These are phyloP conservation scores for Bipolaris cookei DNA, from an alignment of 2,329 filamentous ascomycete genomes.

Conservation along the genomic window DNA sequence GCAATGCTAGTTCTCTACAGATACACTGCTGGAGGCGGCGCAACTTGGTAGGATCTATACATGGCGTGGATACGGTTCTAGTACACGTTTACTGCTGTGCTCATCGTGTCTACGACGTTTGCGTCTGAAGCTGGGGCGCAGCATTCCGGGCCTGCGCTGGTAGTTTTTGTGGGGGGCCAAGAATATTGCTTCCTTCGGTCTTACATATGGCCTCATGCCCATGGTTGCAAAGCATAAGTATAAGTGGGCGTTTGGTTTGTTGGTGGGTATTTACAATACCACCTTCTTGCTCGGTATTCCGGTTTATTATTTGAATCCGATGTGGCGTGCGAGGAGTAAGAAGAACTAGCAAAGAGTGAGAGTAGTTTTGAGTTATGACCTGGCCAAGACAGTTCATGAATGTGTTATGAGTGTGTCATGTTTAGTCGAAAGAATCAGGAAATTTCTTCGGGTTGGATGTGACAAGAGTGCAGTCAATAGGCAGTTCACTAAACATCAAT, in stretches of 20 bases:
- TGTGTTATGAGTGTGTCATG: too few species aligned
- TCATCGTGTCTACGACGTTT: conserved; percentile 5
- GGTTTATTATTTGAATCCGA: neutral
- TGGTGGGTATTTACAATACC: neutral
- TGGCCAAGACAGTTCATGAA: too few species aligned
- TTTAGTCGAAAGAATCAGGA: too few species aligned
- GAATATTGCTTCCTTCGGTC: conserved; percentile 6
- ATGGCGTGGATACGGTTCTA: conserved; percentile 8
- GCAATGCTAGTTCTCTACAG: conserved; percentile 7
- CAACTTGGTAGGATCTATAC: conserved; percentile 3
- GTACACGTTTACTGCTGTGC: neutral
- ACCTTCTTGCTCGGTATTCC: conserved; percentile 1
- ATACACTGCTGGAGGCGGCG: neutral
- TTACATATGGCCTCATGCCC: conserved; percentile 1
- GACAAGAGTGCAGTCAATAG: too few species aligned
- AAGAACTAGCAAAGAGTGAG: neutral
- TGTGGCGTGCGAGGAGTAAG: neutral
- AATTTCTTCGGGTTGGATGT: too few species aligned
- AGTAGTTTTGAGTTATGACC: neutral
- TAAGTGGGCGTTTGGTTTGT: conserved; percentile 4
- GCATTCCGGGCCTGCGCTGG: conserved; percentile 5
- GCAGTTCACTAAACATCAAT: too few species aligned
- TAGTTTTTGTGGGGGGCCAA: conserved; percentile 6
- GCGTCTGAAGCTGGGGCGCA: conserved; percentile 4
- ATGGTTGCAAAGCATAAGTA: conserved; percentile 6